These are phyloP conservation scores for Byssoonygena ceratinophila DNA, from an alignment of 2,329 filamentous ascomycete species.

Conservation along the genomic window DNA sequence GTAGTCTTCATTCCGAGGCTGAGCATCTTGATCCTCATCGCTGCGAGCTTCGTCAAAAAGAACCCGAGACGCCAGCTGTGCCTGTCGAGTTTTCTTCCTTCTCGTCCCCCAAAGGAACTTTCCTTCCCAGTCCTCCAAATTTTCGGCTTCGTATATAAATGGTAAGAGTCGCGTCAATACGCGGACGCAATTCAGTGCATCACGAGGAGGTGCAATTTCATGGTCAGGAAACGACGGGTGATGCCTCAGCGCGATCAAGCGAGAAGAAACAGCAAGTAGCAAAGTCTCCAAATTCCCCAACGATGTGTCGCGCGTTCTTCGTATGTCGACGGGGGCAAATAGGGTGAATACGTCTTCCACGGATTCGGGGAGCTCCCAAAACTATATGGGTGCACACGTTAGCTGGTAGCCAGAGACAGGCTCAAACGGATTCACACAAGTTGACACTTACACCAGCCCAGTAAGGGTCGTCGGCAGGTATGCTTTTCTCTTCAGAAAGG, in stretches of 20 bases:
- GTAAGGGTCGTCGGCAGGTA: constrained; percentile 77
- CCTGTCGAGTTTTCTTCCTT: constrained; percentile 58
- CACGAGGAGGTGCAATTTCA: constrained; percentile 68
- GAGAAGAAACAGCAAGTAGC: constrained; percentile 70
- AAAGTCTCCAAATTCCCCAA: constrained; percentile 84
- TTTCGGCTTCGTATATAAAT: constrained; percentile 82
- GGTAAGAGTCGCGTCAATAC: constrained; percentile 82
- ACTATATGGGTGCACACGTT: constrained; percentile 44
- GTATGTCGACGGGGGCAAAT: constrained; percentile 80
- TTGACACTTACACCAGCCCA: constrained; percentile 67
- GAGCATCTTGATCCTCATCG: constrained; percentile 38
- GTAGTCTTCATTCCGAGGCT: constrained; percentile 50
- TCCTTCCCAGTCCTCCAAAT: constrained; percentile 75
- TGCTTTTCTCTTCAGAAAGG: constrained; percentile 81
- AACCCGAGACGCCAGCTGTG: constrained; percentile 59
- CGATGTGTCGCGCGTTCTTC: constrained; percentile 73
- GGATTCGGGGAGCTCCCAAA: constrained; percentile 94
- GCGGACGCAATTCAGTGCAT: constrained; percentile 91
- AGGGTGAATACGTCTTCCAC: constrained; percentile 94
- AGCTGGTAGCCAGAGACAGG: neutral
- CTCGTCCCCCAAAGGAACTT: constrained; percentile 81
- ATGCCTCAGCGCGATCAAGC: constrained; percentile 70
- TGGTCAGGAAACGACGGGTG: constrained; percentile 83
- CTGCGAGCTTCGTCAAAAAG: constrained; percentile 66
- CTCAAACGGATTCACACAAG: neutral